Evolutionary conservation across 768 basidiomycete species (phyloP).

Genomic region (Termitomyces sp.): DNA sequence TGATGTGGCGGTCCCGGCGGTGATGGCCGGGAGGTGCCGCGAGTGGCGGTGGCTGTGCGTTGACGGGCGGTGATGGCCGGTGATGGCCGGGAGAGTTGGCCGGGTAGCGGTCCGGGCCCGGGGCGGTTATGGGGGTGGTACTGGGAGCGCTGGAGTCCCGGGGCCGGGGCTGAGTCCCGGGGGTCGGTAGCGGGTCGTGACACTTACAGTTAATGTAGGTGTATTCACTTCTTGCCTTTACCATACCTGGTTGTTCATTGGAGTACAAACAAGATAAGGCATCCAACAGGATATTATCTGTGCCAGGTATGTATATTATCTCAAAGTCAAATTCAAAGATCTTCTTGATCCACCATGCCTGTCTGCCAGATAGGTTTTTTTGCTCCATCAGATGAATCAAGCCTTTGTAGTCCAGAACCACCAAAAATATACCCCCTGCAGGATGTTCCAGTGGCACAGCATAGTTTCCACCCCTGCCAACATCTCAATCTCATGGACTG

Average conservation of each 20-base stretch:
- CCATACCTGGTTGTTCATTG: neutral
- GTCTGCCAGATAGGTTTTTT: neutral
- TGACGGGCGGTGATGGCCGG: no score
- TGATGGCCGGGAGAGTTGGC: no score
- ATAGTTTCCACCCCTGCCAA: neutral
- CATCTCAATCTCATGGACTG: neutral
- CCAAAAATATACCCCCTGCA: neutral
- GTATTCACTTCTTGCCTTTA: neutral
- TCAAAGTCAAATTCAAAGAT: neutral
- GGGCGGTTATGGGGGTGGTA: no score
- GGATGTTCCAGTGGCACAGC: neutral
- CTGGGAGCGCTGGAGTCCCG: no score
- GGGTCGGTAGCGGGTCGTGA: no score
- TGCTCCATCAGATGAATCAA: neutral
- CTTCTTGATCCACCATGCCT: neutral
- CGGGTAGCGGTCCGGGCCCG: no score
- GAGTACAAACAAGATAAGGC: neutral
- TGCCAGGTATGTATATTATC: neutral
- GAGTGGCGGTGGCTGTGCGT: no score
- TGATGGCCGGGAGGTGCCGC: no score
- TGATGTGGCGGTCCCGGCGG: no score
- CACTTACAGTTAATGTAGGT: neutral
- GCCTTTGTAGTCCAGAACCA: neutral
- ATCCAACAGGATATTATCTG: neutral
- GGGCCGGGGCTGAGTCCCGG: no score